Percentiles rank a stretch among this genome's conserved stretches.
phyloP scores from a whole-genome alignment of 1,284 basidiomycete species.

The Fistulinella cinereoalba region DNA sequence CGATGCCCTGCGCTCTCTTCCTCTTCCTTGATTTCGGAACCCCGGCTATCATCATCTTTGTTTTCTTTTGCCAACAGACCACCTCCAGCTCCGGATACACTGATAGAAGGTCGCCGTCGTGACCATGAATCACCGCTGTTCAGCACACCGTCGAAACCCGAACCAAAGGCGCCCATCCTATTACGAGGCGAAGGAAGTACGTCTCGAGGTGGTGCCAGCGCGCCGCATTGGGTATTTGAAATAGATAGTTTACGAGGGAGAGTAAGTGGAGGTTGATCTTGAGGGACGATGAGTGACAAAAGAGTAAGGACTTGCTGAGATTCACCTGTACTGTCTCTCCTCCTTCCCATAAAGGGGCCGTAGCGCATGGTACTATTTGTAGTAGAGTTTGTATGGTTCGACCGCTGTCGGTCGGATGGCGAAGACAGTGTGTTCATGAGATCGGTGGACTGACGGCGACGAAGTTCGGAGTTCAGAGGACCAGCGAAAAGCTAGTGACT shows the following conservation, averaged over 20 bases:
- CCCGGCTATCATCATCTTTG: conserved; percentile 42
- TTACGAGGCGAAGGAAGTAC: conserved; percentile 63
- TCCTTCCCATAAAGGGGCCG: conserved; percentile 53
- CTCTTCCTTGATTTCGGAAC: conserved; percentile 55
- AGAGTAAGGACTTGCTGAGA: not conserved
- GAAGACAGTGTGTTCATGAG: conserved; percentile 57
- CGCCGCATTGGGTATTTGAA: conserved; percentile 53
- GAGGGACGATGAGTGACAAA: conserved; percentile 14
- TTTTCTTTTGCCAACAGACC: conserved; percentile 35
- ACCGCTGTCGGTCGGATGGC: conserved; percentile 56
- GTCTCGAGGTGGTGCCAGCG: conserved; percentile 56
- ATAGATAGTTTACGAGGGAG: conserved; percentile 69
- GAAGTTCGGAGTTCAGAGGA: conserved; percentile 75
- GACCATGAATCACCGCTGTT: conserved; percentile 66
- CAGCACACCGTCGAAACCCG: conserved; percentile 71
- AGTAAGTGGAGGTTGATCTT: conserved; percentile 47
- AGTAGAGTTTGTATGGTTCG: conserved; percentile 45
- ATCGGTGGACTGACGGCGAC: conserved; percentile 76
- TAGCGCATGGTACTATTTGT: conserved; percentile 63
- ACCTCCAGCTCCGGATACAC: conserved; percentile 41
- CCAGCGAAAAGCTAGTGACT: conserved; percentile 63
- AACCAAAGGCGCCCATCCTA: conserved; percentile 49
- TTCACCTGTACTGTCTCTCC: conserved; percentile 67
- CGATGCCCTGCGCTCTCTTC: conserved; percentile 42
- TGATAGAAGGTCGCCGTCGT: conserved; percentile 56